These are phyloP conservation scores for Pyrenophora graminea DNA, from an alignment of 2,329 filamentous ascomycete species.

Conservation along the genomic window DNA sequence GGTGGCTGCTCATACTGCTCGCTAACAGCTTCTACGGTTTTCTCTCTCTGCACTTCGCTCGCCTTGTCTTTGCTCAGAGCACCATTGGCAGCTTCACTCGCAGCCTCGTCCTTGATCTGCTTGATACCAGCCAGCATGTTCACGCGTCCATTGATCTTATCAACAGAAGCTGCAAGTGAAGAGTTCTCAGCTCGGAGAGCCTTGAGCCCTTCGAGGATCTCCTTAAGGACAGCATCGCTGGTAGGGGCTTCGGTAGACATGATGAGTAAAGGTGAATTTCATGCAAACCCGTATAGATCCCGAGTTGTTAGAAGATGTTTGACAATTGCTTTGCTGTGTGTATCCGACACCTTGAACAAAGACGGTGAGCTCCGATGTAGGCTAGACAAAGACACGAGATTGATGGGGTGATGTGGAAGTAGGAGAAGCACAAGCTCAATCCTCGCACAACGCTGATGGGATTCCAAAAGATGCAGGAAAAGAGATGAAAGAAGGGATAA, in stretches of 20 bases:
- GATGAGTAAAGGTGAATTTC: conserved; percentile 10
- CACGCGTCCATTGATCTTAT: conserved; percentile 64
- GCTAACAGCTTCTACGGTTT: conserved; percentile 46
- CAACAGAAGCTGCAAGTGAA: conserved; percentile 60
- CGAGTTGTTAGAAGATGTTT: not conserved
- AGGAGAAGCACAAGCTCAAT: conserved; percentile 13
- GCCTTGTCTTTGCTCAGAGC: conserved; percentile 31
- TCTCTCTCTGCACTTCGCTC: conserved; percentile 39
- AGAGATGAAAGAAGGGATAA: conserved; percentile 12
- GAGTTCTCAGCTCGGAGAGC: conserved; percentile 61
- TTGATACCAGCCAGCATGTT: conserved; percentile 65
- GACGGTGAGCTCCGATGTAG: conserved; percentile 12
- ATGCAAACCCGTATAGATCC: not conserved
- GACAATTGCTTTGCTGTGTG: conserved; percentile 6
- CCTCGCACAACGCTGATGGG: conserved; percentile 10
- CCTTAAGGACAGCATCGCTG: conserved; percentile 52
- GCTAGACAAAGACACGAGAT: conserved; percentile 4
- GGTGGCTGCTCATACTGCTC: conserved; percentile 47
- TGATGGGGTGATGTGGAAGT: conserved; percentile 3
- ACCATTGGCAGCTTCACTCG: conserved; percentile 28
- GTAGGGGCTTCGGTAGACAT: conserved; percentile 39
- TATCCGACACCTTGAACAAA: conserved; percentile 16
- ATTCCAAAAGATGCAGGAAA: conserved; percentile 17
- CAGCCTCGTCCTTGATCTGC: conserved; percentile 58
- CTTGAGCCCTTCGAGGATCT: conserved; percentile 61